Percentiles rank a stretch among this genome's conserved stretches.
These are phyloP conservation scores for Naganishia liquefaciens DNA, from an alignment of 1,284 basidiomycete species.

Conservation along the genomic window DNA sequence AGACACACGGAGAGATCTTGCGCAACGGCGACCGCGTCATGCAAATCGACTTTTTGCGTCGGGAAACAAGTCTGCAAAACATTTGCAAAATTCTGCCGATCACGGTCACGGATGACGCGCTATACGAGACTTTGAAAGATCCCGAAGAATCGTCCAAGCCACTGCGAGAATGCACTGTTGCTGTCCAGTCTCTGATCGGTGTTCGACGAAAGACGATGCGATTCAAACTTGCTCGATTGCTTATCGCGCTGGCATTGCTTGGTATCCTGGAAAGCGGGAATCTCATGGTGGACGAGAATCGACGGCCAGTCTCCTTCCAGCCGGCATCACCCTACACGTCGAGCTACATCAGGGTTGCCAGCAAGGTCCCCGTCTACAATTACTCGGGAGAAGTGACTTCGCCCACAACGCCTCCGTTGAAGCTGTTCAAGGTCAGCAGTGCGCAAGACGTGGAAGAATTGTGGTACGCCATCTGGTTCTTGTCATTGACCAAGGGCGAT, in stretches of 20 bases:
- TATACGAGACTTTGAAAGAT: constrained; percentile 2
- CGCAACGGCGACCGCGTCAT: constrained; percentile 13
- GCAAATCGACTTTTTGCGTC: constrained; percentile 1
- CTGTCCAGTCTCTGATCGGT: neutral
- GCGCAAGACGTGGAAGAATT: constrained; percentile 12
- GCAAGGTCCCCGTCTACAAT: constrained; percentile 10
- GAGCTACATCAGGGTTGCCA: constrained; percentile 10
- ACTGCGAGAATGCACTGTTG: neutral
- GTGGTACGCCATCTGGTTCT: constrained; percentile 32
- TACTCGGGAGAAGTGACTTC: constrained; percentile 1
- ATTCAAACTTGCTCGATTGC: constrained; percentile 12
- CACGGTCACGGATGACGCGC: constrained; percentile 2
- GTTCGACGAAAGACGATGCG: constrained; percentile 13
- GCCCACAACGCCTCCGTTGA: constrained; percentile 5
- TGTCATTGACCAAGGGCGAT: constrained; percentile 29
- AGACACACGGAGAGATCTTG: neutral
- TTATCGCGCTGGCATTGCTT: constrained; percentile 5
- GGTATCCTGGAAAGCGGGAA: constrained; percentile 10
- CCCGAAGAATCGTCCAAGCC: neutral
- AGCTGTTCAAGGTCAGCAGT: neutral
- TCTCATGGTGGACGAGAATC: neutral
- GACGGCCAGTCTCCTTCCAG: neutral
- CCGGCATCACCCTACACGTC: neutral
- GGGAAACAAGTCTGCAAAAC: neutral
- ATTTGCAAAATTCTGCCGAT: constrained; percentile 19